Percentiles rank a stretch among this genome's conserved stretches.
Conservation (phyloP, 495 filamentous ascomycete genomes). For the Daldinia loculata region DNA sequence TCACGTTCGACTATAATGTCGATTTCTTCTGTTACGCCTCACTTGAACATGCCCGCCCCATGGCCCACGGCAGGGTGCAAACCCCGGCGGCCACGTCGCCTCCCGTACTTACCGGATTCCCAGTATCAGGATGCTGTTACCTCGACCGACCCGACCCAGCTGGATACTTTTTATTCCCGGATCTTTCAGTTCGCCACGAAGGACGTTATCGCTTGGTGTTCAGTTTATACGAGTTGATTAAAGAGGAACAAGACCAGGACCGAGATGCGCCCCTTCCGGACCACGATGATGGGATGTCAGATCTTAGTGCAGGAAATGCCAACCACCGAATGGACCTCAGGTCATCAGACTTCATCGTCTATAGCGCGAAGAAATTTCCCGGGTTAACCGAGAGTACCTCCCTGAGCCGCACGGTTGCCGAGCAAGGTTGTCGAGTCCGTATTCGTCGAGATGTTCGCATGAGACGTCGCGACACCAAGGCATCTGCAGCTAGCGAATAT, state of each 20-base stretch:
- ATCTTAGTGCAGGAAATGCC: constrained; percentile 58
- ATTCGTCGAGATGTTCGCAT: constrained; percentile 97
- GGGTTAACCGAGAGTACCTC: constrained; percentile 90
- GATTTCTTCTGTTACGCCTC: constrained; percentile 98
- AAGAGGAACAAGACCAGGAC: constrained; percentile 69
- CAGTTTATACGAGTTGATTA: constrained; percentile 90
- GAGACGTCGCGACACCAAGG: constrained; percentile 85
- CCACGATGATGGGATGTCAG: constrained; percentile 46
- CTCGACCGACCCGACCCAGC: constrained; percentile 89
- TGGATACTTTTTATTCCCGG: constrained; percentile 98
- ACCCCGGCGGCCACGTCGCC: constrained; percentile 70
- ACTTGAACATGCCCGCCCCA: constrained; percentile 83
- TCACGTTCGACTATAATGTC: constrained; percentile 92
- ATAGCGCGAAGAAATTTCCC: constrained; percentile 98
- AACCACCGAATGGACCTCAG: constrained; percentile 81
- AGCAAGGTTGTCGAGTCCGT: constrained; percentile 96
- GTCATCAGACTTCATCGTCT: constrained; percentile 86
- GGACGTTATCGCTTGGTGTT: constrained; percentile 89
- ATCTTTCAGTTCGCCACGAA: constrained; percentile 95
- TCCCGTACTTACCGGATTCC: constrained; percentile 92
- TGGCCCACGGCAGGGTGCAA: constrained; percentile 80
- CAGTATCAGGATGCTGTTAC: constrained; percentile 96
- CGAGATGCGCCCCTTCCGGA: constrained; percentile 48
- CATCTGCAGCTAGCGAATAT: constrained; percentile 69
- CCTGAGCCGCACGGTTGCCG: constrained; percentile 89